Evolutionary conservation across 176 grass and related monocot species (phyloP).

Genomic region (Themeda triandra): DNA sequence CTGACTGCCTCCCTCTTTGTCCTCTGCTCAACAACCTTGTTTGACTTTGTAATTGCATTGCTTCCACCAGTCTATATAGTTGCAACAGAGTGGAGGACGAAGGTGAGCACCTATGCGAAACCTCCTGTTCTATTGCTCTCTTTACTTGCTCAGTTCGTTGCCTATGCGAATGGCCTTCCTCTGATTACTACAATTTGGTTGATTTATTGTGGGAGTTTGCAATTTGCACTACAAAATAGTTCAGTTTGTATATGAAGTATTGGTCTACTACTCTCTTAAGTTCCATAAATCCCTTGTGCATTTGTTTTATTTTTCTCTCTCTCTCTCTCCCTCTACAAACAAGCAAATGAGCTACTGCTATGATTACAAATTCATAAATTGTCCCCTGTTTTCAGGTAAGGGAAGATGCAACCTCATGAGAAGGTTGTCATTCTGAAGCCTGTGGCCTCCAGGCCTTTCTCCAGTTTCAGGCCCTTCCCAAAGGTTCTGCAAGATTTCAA

Average conservation of each 20-base stretch:
- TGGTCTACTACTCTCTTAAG: background rate
- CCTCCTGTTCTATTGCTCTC: constrained; percentile 1
- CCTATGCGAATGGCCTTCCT: background rate
- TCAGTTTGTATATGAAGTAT: background rate
- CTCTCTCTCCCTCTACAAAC: background rate
- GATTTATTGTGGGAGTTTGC: background rate
- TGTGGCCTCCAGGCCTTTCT: constrained; percentile 19
- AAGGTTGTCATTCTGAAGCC: constrained; percentile 6
- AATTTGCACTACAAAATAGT: background rate
- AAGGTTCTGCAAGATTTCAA: no score
- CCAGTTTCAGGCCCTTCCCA: no score
- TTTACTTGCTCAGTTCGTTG: constrained; percentile 2
- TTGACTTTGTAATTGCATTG: background rate
- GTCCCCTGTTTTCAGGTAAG: background rate
- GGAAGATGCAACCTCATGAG: constrained; percentile 39
- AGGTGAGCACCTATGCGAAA: constrained; percentile 5
- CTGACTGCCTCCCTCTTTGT: constrained; percentile 3
- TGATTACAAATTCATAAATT: background rate
- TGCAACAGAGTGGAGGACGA: background rate
- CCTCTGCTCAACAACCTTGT: constrained; percentile 23
- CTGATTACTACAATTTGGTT: background rate
- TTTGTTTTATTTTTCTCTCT: background rate
- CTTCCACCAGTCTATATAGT: background rate
- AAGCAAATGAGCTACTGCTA: background rate
- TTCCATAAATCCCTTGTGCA: background rate